Evolutionary conservation across 345 rosid species (phyloP), one percentile per base, ranked within the genome.

Genomic region (Aquilaria malaccensis): DNA sequence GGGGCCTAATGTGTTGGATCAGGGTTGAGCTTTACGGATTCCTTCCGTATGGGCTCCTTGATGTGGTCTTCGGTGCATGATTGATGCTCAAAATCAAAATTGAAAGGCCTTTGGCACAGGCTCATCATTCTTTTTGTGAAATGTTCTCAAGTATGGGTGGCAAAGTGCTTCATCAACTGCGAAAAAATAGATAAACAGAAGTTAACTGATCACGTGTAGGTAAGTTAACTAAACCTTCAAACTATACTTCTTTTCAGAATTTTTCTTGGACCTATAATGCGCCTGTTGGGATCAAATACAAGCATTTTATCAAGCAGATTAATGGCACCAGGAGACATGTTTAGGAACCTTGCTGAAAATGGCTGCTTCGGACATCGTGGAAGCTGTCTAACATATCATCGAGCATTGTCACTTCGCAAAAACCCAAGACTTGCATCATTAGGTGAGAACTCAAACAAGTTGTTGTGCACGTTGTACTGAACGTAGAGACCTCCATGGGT

Each of bases 241-340:
- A 3, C 30, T 33, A 13, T 3, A 9, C 5, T 37, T 3, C 43
- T 37, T 37, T 37, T 37, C 43, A 9, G 52, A 33, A 31, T 12
- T 52, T 66, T 63, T 15, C 30, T 41, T 53, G 15, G 76, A 93
- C 99, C 99, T 37, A 97, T 87, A 46, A 88, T 94, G 30, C 99
- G 97, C 72, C 79, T 85, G 58, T 64, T 76, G 30, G 99, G 99
- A 79, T 94, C 96, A 56, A 94, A 94, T 48, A 90, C 86, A 0
- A 94, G 96, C 99, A 94, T 90, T 76, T 77, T 88, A 78, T 94
- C 99, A 30, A 90, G 80, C 53, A 94, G 79, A 76, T 94, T 96
- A 33, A 75, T 78, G 47, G 97, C 96, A 52, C 69, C 80, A 30
- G 86, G 33, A 51, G 79, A 80, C 80, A 77, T 79, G 50, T 67